These are phyloP conservation scores for Ceratobasidium sp. DNA, from an alignment of 1,284 basidiomycete species.

Conservation along the genomic window DNA sequence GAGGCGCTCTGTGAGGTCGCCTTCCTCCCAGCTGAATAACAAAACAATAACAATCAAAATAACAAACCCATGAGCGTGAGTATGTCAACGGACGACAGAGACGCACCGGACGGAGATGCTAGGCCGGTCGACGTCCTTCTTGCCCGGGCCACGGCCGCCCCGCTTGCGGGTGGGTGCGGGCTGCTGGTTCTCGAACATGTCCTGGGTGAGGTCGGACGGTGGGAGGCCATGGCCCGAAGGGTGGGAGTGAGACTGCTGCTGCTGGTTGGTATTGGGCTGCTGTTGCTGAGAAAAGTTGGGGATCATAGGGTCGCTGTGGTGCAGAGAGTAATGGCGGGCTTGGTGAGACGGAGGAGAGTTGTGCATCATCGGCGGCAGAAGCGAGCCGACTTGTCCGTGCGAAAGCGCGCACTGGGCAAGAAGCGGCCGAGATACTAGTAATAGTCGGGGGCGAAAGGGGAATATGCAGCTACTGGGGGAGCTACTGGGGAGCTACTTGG, in stretches of 20 bases:
- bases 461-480: not conserved
- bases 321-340: constrained; percentile 10
- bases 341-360: constrained; percentile 37
- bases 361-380: constrained; percentile 40
- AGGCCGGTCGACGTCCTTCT: constrained; percentile 45
- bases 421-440: constrained; percentile 5
- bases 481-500: not conserved
- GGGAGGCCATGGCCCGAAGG: constrained; percentile 12
- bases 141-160: constrained; percentile 45
- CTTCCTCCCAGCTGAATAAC: constrained; percentile 45
- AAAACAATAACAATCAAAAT: constrained; percentile 6
- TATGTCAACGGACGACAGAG: not conserved
- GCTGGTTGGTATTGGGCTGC: not conserved
- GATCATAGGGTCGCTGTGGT: constrained; percentile 30
- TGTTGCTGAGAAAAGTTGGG: constrained; percentile 21
- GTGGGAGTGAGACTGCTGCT: not conserved
- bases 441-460: not conserved
- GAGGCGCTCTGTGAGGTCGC: constrained; percentile 45
- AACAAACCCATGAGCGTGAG: not conserved
- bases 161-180: constrained; percentile 38
- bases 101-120: constrained; percentile 45
- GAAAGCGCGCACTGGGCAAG: constrained; percentile 21
- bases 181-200: constrained; percentile 19
- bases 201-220: not conserved
- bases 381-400: constrained; percentile 38